These are phyloP conservation scores for Mortierella sp. DNA, from an alignment of 371 early-diverging fungal species.

Conservation along the genomic window DNA sequence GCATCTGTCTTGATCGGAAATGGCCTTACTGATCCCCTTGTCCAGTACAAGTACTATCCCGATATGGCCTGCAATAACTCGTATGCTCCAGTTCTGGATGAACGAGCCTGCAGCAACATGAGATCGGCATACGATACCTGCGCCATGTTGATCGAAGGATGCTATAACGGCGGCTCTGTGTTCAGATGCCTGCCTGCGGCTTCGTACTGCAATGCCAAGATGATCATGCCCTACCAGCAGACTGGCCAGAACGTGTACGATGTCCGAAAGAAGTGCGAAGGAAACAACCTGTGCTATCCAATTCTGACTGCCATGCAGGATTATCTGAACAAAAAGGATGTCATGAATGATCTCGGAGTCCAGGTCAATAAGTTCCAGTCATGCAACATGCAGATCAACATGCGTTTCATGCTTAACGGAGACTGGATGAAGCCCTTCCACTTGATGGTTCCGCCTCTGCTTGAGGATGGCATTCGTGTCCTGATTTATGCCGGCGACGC, in stretches of 20 bases:
- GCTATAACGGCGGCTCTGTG: slow-evolving; percentile 81
- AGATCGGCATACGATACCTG: slow-evolving; percentile 79
- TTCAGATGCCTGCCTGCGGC: slow-evolving; percentile 89
- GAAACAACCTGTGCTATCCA: slow-evolving; percentile 82
- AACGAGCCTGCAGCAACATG: slow-evolving; percentile 78
- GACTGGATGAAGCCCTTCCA: slow-evolving; percentile 94
- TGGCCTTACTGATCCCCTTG: slow-evolving; percentile 89
- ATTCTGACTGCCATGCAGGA: slow-evolving; percentile 81
- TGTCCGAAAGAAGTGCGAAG: slow-evolving; percentile 82
- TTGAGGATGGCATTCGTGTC: slow-evolving; percentile 83
- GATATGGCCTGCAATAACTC: slow-evolving; percentile 86
- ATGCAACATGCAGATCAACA: slow-evolving; percentile 87
- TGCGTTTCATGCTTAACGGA: slow-evolving; percentile 82
- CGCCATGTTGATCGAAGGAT: slow-evolving; percentile 77
- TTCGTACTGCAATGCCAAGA: slow-evolving; percentile 85
- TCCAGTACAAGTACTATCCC: slow-evolving; percentile 92
- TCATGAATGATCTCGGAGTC: slow-evolving; percentile 81
- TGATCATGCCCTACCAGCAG: slow-evolving; percentile 68
- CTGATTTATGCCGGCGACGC: slow-evolving; percentile 93
- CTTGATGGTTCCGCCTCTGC: slow-evolving; percentile 73
- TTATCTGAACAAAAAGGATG: slow-evolving; percentile 82
- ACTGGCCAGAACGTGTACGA: slow-evolving; percentile 86
- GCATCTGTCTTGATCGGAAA: slow-evolving; percentile 90
- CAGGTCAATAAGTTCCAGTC: slow-evolving; percentile 71
- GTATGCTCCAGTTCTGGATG: slow-evolving; percentile 78